Evolutionary conservation across 495 filamentous ascomycete genomes (phyloP).

Genomic region (Penicillium cosmopolitanum): DNA sequence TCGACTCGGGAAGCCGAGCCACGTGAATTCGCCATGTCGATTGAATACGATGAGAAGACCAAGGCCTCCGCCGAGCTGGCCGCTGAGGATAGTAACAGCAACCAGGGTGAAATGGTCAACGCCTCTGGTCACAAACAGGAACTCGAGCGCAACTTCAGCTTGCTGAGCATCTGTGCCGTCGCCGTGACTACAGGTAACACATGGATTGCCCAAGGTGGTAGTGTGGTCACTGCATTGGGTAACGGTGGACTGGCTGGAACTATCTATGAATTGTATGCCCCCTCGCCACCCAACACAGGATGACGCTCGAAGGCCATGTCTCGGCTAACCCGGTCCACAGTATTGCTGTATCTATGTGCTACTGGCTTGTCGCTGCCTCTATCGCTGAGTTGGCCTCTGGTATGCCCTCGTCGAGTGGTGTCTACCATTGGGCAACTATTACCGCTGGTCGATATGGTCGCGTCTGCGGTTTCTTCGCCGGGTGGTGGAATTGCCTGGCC

Average conservation of each 20-base stretch:
- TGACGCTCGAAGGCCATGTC: background rate
- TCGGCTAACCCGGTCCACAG: constrained; percentile 30
- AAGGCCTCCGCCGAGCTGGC: constrained; percentile 27
- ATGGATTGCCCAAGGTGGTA: constrained; percentile 63
- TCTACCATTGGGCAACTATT: constrained; percentile 85
- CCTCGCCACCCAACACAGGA: background rate
- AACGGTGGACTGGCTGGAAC: constrained; percentile 57
- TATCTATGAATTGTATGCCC: constrained; percentile 55
- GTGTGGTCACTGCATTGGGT: constrained; percentile 41
- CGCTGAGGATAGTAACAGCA: constrained; percentile 22
- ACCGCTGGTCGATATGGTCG: constrained; percentile 74
- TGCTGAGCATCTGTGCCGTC: constrained; percentile 59
- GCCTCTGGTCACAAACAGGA: constrained; percentile 62
- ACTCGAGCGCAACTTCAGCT: constrained; percentile 62
- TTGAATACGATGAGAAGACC: constrained; percentile 22
- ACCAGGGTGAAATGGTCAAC: constrained; percentile 46
- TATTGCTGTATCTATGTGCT: constrained; percentile 53
- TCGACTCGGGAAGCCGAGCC: constrained; percentile 6
- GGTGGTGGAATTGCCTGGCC: constrained; percentile 80
- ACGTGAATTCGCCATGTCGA: constrained; percentile 17
- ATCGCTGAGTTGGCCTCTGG: constrained; percentile 77
- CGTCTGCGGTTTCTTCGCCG: constrained; percentile 74
- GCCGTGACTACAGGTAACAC: constrained; percentile 61
- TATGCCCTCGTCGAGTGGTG: constrained; percentile 77
- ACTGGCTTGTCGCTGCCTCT: constrained; percentile 57